Evolutionary conservation across 1,284 basidiomycete species (phyloP).

Genomic region (Athelia psychrophila): DNA sequence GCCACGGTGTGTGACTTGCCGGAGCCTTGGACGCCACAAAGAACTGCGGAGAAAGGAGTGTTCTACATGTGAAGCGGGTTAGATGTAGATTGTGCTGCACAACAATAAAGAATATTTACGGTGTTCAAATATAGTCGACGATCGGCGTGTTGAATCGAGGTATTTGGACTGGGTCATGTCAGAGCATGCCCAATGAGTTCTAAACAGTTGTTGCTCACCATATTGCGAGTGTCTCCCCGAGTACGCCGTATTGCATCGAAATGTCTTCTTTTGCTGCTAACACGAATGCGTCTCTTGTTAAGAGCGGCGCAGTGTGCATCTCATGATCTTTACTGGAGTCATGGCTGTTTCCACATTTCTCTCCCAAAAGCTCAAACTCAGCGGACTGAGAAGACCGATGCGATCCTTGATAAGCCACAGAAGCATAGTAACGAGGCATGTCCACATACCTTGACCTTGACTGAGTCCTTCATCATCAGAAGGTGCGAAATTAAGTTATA

Average conservation of each 20-base stretch:
- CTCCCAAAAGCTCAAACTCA: conserved; percentile 43
- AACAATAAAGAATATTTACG: conserved; percentile 28
- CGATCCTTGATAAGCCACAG: too few relatives aligned
- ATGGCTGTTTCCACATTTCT: conserved; percentile 17
- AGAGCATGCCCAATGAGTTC: too few relatives aligned
- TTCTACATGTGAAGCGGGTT: conserved; percentile 37
- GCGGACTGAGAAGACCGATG: too few relatives aligned
- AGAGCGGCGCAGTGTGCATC: conserved; percentile 48
- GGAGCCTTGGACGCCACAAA: conserved; percentile 65
- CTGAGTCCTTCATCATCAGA: too few relatives aligned
- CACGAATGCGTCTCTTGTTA: conserved; percentile 50
- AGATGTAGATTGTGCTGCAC: not conserved
- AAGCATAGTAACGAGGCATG: too few relatives aligned
- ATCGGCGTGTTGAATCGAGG: conserved; percentile 29
- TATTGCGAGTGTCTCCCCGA: conserved; percentile 44
- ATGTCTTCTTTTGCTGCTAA: conserved; percentile 26
- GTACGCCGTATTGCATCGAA: conserved; percentile 52
- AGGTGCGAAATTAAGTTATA: too few relatives aligned
- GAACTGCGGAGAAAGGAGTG: conserved; percentile 54
- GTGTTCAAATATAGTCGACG: conserved; percentile 60
- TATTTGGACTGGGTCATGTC: too few relatives aligned
- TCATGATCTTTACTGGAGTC: conserved; percentile 35
- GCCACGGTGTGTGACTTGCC: conserved; percentile 73
- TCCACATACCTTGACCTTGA: too few relatives aligned
- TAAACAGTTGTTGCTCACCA: conserved; percentile 30